A percentile compares a stretch with the other conserved stretches of the same genome.
These are phyloP conservation scores for Sclerospora graminicola DNA, from an alignment of 352 stramenopile genomes.

Conservation along the genomic window DNA sequence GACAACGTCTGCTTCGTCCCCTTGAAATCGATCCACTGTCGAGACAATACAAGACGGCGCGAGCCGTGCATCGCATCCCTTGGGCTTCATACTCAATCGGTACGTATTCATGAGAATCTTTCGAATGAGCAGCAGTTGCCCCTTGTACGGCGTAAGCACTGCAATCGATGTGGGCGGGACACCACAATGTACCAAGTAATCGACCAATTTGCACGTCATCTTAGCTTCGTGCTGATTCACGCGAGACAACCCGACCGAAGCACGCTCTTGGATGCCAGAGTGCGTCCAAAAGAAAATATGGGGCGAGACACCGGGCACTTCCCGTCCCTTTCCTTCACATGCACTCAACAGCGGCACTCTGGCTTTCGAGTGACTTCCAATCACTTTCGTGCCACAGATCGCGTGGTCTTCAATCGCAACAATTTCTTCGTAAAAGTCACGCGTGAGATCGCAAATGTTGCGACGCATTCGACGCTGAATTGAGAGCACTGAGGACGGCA, in stretches of 20 bases:
- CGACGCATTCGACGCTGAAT: constrained; percentile 84
- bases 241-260: constrained; percentile 60
- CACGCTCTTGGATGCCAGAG: constrained; percentile 39
- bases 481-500: constrained; percentile 72
- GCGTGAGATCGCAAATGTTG: constrained; percentile 81
- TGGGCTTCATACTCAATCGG: constrained; percentile 17
- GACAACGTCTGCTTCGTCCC: constrained; percentile 84
- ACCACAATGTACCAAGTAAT: constrained; percentile 72
- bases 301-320: constrained; percentile 63
- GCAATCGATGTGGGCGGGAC: constrained; percentile 62
- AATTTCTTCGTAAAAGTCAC: constrained; percentile 72
- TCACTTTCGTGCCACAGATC: constrained; percentile 44
- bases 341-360: constrained; percentile 9
- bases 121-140: constrained; percentile 77
- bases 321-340: constrained; percentile 42
- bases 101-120: constrained; percentile 51
- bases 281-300: constrained; percentile 86
- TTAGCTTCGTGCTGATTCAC: constrained; percentile 64
- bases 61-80: constrained; percentile 9
- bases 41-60: constrained; percentile 53
- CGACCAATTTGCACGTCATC: constrained; percentile 68
- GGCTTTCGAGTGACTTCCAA: constrained; percentile 13
- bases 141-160: constrained; percentile 86
- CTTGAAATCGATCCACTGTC: constrained; percentile 86
- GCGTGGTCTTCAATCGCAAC: constrained; percentile 74